Percentiles rank a stretch among this genome's conserved stretches.
Conservation (phyloP, 306 rosid genomes). For the Aeschynomene evenia region DNA sequence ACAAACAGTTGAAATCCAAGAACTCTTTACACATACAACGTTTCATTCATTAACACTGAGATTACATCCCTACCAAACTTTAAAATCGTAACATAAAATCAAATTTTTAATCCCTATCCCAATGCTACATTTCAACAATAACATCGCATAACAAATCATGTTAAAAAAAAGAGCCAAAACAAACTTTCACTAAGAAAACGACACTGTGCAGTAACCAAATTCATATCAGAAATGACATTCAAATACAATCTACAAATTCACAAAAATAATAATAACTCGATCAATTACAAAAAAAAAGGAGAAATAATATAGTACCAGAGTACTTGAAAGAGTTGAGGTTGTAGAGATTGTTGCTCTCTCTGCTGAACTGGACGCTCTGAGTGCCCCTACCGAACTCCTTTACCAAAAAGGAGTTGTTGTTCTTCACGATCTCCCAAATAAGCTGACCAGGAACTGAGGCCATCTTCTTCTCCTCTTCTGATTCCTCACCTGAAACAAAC, state of each 20-base stretch:
- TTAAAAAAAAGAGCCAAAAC: background rate
- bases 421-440: slow-evolving; percentile 94
- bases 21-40: background rate
- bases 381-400: slow-evolving; percentile 79
- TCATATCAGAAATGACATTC: background rate
- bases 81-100: background rate
- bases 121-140: background rate
- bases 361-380: slow-evolving; percentile 80
- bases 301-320: slow-evolving; percentile 52
- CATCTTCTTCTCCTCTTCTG: slow-evolving; percentile 41
- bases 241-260: background rate
- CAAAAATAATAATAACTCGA: background rate
- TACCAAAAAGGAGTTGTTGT: slow-evolving; percentile 79
- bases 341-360: slow-evolving; percentile 79
- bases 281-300: background rate
- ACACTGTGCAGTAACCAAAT: background rate
- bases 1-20: background rate
- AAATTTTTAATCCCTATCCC: background rate
- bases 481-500: slow-evolving; percentile 33
- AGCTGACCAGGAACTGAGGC: slow-evolving; percentile 78
- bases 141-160: background rate
- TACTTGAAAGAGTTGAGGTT: slow-evolving; percentile 75
- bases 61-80: background rate
- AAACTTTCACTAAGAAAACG: background rate
- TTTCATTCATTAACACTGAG: background rate